Evolutionary conservation across 2,329 filamentous ascomycete genomes (phyloP), one percentile per base, ranked within the genome.

Genomic region (Aspergillus clavatus): DNA sequence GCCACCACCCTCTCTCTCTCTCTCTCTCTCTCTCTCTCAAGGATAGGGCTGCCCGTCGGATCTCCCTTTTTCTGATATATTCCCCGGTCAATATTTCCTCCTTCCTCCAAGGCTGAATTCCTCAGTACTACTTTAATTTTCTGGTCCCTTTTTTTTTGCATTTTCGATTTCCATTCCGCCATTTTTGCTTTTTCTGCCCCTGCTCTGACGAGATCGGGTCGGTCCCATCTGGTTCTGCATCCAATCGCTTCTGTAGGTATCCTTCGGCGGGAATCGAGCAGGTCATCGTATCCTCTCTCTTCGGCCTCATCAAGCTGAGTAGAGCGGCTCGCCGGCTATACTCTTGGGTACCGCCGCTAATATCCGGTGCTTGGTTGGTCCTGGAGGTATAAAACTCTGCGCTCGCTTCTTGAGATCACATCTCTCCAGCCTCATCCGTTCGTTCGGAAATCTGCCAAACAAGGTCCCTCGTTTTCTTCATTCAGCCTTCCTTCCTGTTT

Each of bases 371-470:
- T 35, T 35, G 31, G 18, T 35, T 21, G 6, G 31, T 18, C 31
- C 16, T 35, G 10, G 16, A 11, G 45, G 18, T 36, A 40, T 50
- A 45, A 43, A 49, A 39, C 48, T 35, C 28, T 31, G 37, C 38
- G 16, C 18, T 35, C 31, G 31, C 12, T 35, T 35, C 31, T 35
- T 28, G 14, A 5, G 4, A 4, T 4, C 4, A 24, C 8, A 19
- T 35, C 31, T 21, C 14, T 35, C 16, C 16, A 18, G 12, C 4
- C 19, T 21, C 16, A 11, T 21, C 31, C 16, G 18, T 35, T 35
- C 31, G 31, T 35, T 33, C 23, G 10, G 5, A 35, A 10, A 10
- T 18, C 14, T 18, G 16, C 31, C 31, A 5, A 35, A 21, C 31
- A 35, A 21, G 1, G 26, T 24, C 29, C 6, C 21, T 40, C 19